Base-by-base conservation (phyloP, 768 basidiomycete species). In the Leccinellum albellum region DNA sequence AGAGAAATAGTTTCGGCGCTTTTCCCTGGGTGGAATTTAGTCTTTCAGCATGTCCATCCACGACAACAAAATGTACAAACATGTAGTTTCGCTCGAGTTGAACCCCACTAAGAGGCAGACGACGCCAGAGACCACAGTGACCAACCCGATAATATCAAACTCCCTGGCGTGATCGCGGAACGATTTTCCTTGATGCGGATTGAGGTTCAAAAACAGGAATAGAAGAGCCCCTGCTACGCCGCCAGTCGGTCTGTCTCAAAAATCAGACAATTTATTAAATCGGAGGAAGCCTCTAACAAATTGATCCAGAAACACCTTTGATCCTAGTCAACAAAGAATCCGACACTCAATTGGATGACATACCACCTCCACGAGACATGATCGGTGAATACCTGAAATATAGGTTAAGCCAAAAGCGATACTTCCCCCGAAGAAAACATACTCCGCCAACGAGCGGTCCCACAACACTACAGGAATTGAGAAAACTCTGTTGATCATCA, bases 361-460 rank as follows among this genome's bases (percentile, higher is more conserved):
- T 54, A 71, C 76, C 77, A 77, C 53, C 78, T 60, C 78, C 78
- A 79, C 1, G 68, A 66, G 23, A 70, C 64, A 50, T 70, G 72
- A 42, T 74, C 73, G 0, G 75, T 66, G n/a, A 78, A 64, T 35
- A 35, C 64, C 74, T 75, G 31, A 42, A 44, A 40, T 23, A 13
- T 14, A 6, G 35, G 20, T 56, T 4, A 51, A 29, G 6, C 14
- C 26, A 24, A 26, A n/a, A 33, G 13, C 2, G 24, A 20, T 26
- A 14, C 6, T 24, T 37, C 17, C 9, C 17, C 21, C 15, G 26
- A 33, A 44, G 35, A 29, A 12, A 23, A 61, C 71, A 35, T 51
- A 75, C 74, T 4, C 74, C 74, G 8, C 74, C 73, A 20, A 76
- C 49, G 10, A 82, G 66, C 2, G 81, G 81, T 12, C 79, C 80